phyloP scores from a whole-genome alignment of 345 rosid genomes.

The Salix dunnii region DNA sequence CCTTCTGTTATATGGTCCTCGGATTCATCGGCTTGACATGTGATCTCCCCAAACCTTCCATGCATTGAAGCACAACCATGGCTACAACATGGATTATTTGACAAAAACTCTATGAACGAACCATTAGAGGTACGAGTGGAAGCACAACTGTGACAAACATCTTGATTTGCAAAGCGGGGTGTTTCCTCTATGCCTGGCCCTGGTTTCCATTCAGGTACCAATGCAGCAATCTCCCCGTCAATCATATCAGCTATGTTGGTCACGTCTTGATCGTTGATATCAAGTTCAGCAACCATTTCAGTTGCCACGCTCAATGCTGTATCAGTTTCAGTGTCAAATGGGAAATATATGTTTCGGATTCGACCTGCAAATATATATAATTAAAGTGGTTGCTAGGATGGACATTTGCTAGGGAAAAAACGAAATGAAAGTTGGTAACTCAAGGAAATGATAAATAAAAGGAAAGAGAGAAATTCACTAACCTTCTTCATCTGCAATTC shows the following conservation, averaged over 20 bases:
- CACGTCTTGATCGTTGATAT: slow-evolving; percentile 73
- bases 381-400: neutral
- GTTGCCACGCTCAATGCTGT: slow-evolving; percentile 84
- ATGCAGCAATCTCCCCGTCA: slow-evolving; percentile 73
- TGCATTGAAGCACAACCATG: slow-evolving; percentile 71
- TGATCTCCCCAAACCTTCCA: slow-evolving; percentile 82
- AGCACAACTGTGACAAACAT: slow-evolving; percentile 57
- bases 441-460: neutral
- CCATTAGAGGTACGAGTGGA: slow-evolving; percentile 69
- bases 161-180: slow-evolving; percentile 50
- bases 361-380: slow-evolving; percentile 43
- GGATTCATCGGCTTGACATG: slow-evolving; percentile 47
- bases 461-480: slow-evolving; percentile 11
- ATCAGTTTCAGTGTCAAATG: slow-evolving; percentile 65
- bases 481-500: slow-evolving; percentile 88
- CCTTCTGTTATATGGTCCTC: slow-evolving; percentile 33
- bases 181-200: slow-evolving; percentile 69
- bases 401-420: neutral
- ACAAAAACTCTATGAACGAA: slow-evolving; percentile 48
- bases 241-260: slow-evolving; percentile 82
- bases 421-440: neutral
- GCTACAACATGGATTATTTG: slow-evolving; percentile 45
- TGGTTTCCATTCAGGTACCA: slow-evolving; percentile 74
- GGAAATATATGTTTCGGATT: slow-evolving; percentile 82
- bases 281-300: slow-evolving; percentile 96